phyloP scores from a whole-genome alignment of 495 filamentous ascomycete species.

The Penicillium antarcticum region DNA sequence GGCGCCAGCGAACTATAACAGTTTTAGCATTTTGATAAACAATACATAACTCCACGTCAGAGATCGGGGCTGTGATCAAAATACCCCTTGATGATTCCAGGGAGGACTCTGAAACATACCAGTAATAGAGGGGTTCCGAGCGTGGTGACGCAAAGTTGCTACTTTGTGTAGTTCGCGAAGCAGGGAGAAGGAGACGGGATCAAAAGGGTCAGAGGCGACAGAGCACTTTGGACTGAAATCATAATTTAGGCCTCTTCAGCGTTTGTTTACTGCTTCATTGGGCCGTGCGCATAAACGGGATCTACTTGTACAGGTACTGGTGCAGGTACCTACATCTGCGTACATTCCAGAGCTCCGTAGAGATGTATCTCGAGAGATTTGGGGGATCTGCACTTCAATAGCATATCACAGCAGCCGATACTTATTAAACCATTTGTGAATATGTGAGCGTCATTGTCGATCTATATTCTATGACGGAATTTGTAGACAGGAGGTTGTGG shows the following conservation, averaged over 20 bases:
- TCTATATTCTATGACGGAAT: background rate
- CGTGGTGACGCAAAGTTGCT: background rate
- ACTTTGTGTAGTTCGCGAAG: background rate
- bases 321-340: background rate
- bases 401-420: too few relatives aligned
- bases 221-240: background rate
- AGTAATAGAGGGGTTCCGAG: conserved; percentile 2
- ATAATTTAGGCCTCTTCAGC: background rate
- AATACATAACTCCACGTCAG: conserved; percentile 1
- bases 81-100: conserved; percentile 12
- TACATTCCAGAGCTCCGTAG: background rate
- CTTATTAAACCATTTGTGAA: too few relatives aligned
- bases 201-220: background rate
- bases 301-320: background rate
- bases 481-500: background rate
- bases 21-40: background rate
- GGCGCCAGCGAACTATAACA: background rate
- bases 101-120: conserved; percentile 5
- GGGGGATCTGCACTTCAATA: too few relatives aligned
- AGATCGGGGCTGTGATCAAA: background rate
- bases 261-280: conserved; percentile 2
- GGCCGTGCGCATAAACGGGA: conserved; percentile 7
- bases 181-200: background rate
- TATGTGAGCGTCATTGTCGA: background rate
- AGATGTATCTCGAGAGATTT: background rate